Evolutionary conservation across 768 basidiomycete genomes (phyloP).

Genomic region (Leucosporidium creatinivorum): DNA sequence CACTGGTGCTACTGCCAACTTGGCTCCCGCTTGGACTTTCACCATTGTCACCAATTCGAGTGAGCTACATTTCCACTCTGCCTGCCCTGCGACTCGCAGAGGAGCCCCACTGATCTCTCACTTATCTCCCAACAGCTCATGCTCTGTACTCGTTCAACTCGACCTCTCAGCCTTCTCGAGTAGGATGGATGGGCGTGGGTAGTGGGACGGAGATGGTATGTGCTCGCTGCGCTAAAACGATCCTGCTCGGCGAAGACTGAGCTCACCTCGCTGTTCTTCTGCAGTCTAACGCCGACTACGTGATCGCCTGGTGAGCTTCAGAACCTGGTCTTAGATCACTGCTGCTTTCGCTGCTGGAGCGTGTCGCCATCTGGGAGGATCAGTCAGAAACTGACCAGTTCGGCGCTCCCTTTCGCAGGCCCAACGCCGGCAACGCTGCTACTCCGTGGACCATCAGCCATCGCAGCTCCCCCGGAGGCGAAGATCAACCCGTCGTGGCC

Average conservation of each 20-base stretch:
- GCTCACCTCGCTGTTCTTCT: background rate
- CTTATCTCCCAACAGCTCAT: background rate
- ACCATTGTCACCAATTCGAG: background rate
- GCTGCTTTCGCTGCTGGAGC: too few species aligned
- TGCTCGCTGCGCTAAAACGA: too few species aligned
- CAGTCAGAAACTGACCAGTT: too few species aligned
- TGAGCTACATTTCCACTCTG: background rate
- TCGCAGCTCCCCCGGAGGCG: background rate
- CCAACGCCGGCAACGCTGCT: constrained; percentile 1
- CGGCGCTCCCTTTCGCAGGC: too few species aligned
- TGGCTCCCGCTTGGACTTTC: background rate
- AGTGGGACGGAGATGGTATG: constrained; percentile 3
- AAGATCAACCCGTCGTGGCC: constrained; percentile 4
- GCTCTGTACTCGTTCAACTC: constrained; percentile 15
- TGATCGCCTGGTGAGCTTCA: constrained; percentile 13
- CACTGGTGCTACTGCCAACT: background rate
- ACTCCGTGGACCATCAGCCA: constrained; percentile 16
- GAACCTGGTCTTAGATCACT: too few species aligned
- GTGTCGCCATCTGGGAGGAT: too few species aligned
- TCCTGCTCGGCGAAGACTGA: background rate
- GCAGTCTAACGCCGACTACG: constrained; percentile 23
- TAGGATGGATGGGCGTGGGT: constrained; percentile 19
- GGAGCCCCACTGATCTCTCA: background rate
- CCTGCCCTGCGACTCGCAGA: background rate
- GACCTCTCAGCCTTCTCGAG: background rate